Base-by-base conservation (phyloP, 1,139 yeast species). In the Geotrichum cucujoidarum region DNA sequence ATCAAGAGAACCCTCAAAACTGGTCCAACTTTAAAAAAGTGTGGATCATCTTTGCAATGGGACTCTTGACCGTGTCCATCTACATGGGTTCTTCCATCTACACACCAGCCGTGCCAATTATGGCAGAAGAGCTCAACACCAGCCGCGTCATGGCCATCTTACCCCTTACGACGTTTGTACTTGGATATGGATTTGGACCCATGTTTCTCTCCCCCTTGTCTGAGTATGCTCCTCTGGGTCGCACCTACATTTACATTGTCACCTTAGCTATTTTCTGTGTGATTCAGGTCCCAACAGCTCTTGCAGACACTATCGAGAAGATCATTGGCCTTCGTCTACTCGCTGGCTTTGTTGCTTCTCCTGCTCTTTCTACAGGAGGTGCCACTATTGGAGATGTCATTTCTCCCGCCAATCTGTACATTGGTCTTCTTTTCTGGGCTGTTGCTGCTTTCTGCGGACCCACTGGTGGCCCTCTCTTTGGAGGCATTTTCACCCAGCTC, bases 331-430 rank as follows among this genome's bases (percentile, higher is more conserved):
- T 86, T 45, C 73, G 97, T 57, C 84, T 88, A 62, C 77, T 89
- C 57, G 76, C 88, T 35, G 97, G 96, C 2, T 72, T 83, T 29
- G 73, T 84, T 50, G 87, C 94, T 0, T 80, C 92, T 4, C 96
- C 96, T 4, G 88, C 95, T 0, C 72, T 89, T 61, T 81, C 95
- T 2, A 80, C 86, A 57, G 95, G 92, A 10, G 94, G 90, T 51
- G 97, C 95, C 51, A 80, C 95, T 2, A 76, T 88, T 53, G 75
- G 83, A 51, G 97, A 89, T 66, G 51, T 64, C 30, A 24, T 78
- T 75, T 62, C 73, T 57, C 50, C 48, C 13, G 35, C 53, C 14
- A 52, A 56, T 3, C 36, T 60, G 33, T 47, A 53, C 24, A 52
- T 81, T 20, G 79, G 67, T 57, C 38, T 71, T 59, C 80, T 61